Conservation (phyloP, 441 rosid genomes). For the Adansonia grandidieri region DNA sequence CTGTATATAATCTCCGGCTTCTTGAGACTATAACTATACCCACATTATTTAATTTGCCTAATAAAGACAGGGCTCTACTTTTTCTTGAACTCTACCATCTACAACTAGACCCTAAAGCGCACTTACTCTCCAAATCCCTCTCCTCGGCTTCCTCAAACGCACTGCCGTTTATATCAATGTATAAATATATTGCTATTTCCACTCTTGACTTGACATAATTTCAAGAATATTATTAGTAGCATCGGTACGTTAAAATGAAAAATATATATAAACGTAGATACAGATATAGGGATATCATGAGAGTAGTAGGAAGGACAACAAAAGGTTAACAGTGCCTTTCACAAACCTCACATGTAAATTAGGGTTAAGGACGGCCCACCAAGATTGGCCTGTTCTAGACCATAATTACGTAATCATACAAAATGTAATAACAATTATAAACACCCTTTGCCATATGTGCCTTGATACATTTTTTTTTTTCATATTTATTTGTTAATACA, state of each 20-base stretch:
- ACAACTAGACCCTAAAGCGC: neutral
- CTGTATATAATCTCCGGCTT: neutral
- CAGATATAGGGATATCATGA: conserved; percentile 15
- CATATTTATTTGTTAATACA: neutral
- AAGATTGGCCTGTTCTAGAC: conserved; percentile 31
- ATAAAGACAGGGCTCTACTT: conserved; percentile 66
- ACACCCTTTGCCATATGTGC: neutral
- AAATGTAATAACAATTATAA: neutral
- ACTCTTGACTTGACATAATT: neutral
- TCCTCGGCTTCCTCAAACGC: conserved; percentile 18
- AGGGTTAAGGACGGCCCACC: conserved; percentile 26
- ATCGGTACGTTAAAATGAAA: no score
- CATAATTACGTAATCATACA: conserved; percentile 30
- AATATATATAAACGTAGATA: neutral
- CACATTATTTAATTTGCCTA: conserved; percentile 31
- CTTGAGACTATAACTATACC: neutral
- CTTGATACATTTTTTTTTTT: neutral
- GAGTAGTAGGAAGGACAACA: conserved; percentile 23
- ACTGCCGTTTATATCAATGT: conserved; percentile 9
- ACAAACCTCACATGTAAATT: conserved; percentile 61
- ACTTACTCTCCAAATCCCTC: neutral
- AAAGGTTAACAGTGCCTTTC: conserved; percentile 52
- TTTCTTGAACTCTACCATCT: conserved; percentile 32
- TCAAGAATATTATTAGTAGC: neutral
- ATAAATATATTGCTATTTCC: neutral